Base-by-base conservation (phyloP, 768 basidiomycete species). In the Steccherinum ochraceum region DNA sequence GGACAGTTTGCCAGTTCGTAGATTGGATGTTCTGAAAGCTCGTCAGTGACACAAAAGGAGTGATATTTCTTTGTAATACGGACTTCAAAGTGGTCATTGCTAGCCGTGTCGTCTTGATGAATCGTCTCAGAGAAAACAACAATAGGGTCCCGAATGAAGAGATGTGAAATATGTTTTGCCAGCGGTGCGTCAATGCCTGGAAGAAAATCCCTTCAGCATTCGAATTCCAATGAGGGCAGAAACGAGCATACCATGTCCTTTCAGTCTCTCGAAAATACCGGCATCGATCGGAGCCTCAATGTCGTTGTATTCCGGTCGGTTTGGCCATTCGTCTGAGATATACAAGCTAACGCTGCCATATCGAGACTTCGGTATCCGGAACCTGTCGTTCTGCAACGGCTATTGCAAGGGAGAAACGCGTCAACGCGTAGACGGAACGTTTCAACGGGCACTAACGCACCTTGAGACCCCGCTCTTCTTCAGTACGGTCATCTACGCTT, bases 1-100 rank as follows among this genome's bases (percentile, higher is more conserved):
- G 82, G 25, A 99, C 75, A 0, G 96, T 97, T 70, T 99, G 96
- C 96, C 96, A 99, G 62, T 99, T 99, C 3, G 96, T 99, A 2
- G 96, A 98, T 79, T 99, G 96, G 21, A 99, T 86, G 62, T 97
- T 98, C 89, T 95, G 19, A 18, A 23, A 19, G 7, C 18, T 43
- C 30, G 16, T 35, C 30, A 35, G 30, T 16, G 30, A 35, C 16
- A 35, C 30, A 16, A 35, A 35, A 7, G 7, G 16, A 35, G 16
- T 35, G 16, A 18, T 18, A 3, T 10, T 10, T n/a, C 11, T 39
- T 5, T 43, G 41, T 5, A 43, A 11, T 5, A 58, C 69, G 21
- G 57, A 91, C 92, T 78, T 99, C 96, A 56, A 98, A 98, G 65
- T 99, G 96, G 64, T 98, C 96, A 53, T 80, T 90, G 53, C 92